Base-by-base conservation (phyloP, 208 protist genomes). In the Novymonas esmeraldas region DNA sequence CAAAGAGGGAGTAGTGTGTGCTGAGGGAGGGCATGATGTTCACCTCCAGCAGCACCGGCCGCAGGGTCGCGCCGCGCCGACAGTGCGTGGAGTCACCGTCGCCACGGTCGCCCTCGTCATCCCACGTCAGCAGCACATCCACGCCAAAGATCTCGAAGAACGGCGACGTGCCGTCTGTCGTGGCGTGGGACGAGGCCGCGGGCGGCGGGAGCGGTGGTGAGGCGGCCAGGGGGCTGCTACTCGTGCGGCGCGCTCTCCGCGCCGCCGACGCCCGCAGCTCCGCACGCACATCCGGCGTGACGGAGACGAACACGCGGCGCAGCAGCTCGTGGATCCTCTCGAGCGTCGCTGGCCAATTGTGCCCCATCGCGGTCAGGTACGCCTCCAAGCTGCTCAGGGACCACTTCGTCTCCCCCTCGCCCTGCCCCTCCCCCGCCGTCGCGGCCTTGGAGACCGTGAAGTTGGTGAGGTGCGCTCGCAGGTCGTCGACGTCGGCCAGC, bases 111-210 rank as follows among this genome's bases (percentile, higher is more conserved):
- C 29, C 18, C 2, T 54, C 22, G 16, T 38, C 38, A 10, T 64
- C 48, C n/a, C 36, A 20, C 14, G 67, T 34, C 4, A 96, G 73
- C 14, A 96, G 62, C 14, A 96, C 88, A 70, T 96, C 92, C 13
- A 92, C 87, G 16, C 92, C 92, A 51, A 91, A 96, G 1, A 95
- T 50, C 78, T 96, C 85, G 60, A 93, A 96, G 71, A 87, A 96
- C 22, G 76, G 76, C 4, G 51, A 62, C 18, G 80, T 45, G 1
- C 81, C 79, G 26, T 70, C 31, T 13, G 56, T 33, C 3, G 77
- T 77, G 20, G 33, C 34, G 20, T 44, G 34, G n/a, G 34, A 44
- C 31, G 54, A 59, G 22, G 29, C 31, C 3, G 34, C 31, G 44
- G 34, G 11, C n/a, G 34, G 69, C 2, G 76, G 63, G 18, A 60